Base-by-base conservation (phyloP, 148 eudicot genomes). In the Selenicereus undatus region DNA sequence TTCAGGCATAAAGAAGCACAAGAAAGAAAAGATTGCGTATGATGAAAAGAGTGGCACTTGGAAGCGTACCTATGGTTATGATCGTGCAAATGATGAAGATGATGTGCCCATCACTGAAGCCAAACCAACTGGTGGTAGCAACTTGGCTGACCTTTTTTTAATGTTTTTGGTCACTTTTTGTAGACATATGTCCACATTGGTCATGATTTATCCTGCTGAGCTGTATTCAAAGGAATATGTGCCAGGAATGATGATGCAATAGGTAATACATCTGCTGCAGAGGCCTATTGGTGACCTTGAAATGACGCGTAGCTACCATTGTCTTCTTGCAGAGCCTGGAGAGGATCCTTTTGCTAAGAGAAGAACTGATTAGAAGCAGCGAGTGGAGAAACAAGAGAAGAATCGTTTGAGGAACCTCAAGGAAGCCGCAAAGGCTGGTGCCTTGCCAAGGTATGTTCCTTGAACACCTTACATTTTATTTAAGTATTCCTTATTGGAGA, bases 21-120 rank as follows among this genome's bases (percentile, higher is more conserved):
- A 91, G 78, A 95, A 90, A 81, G 98, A 92, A 81, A 95, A 95
- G 84, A 73, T 86, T 78, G 93, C 89, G 32, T 95, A 77, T 84
- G 99, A 95, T 84, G 95, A 93, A 73, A 91, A 91, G 83, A 93
- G 93, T 60, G 88, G 85, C 72, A 68, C 83, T 52, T 95, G 99
- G 97, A 95, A 95, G 88, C 97, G 97, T 32, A 93, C 93, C 35
- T 87, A 91, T 76, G 99, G 99, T 11, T 93, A 95, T 85, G 99
- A 91, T 76, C 93, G 97, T 78, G 97, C 93, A 35, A 95, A 93
- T 88, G 99, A 95, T 92, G 95, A 91, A 82, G 86, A 91, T 11
- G 95, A 93, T 84, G 71, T 65, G 71, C 71, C 71, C 3, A 65
- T 65, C 71, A 65, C 26, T 27, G 71, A 65, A 32, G 71, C 71